A percentile compares a stretch with the other conserved stretches of the same genome.
These are phyloP conservation scores for Oryza punctata DNA, from an alignment of 176 grass and related monocot species.

Conservation along the genomic window DNA sequence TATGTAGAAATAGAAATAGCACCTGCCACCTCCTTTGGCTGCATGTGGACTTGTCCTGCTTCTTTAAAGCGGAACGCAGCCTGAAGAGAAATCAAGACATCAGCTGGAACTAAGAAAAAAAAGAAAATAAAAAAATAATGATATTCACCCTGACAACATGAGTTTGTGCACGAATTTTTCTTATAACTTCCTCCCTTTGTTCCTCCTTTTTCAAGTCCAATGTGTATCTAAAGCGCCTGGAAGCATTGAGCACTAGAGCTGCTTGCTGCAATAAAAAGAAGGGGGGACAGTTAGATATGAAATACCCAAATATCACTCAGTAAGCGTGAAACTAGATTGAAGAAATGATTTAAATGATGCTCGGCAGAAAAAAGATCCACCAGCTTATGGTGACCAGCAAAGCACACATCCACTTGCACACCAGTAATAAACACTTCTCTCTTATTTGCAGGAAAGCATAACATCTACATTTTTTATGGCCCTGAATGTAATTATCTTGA, in stretches of 20 bases:
- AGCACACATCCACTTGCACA: no score
- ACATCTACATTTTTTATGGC: neutral
- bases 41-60: slow-evolving; percentile 50
- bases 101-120: slow-evolving; percentile 12
- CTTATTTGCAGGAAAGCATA: neutral
- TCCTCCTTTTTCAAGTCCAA: slow-evolving; percentile 84
- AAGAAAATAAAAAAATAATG: neutral
- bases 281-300: neutral
- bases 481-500: neutral
- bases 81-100: slow-evolving; percentile 45
- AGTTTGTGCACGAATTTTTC: slow-evolving; percentile 85
- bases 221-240: slow-evolving; percentile 91
- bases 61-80: slow-evolving; percentile 85
- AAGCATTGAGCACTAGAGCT: slow-evolving; percentile 85
- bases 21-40: slow-evolving; percentile 42
- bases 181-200: slow-evolving; percentile 70
- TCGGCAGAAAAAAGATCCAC: neutral
- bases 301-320: neutral
- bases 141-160: slow-evolving; percentile 72
- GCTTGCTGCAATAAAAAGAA: slow-evolving; percentile 58
- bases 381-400: neutral
- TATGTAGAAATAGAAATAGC: slow-evolving; percentile 12
- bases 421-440: no score
- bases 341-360: neutral
- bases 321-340: neutral